Evolutionary conservation across 1,139 yeast genomes (phyloP).

Genomic region (Yamadazyma taylorii): DNA sequence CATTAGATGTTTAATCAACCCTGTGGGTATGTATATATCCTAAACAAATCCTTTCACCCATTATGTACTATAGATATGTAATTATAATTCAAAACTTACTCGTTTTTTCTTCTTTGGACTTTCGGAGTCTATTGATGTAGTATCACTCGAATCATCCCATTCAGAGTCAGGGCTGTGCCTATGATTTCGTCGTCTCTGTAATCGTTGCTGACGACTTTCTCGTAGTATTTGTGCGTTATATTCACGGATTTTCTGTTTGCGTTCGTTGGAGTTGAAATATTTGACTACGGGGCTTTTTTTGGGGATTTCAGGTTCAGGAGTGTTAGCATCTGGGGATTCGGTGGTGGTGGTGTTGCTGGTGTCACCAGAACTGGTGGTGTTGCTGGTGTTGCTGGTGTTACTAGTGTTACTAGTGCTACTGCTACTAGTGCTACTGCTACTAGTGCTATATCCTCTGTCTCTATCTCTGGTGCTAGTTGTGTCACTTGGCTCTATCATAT

Average conservation of each 20-base stretch:
- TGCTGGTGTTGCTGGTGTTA: no score
- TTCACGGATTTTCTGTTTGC: conserved; percentile 29
- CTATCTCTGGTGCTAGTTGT: no score
- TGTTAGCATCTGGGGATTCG: no score
- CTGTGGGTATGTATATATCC: neutral
- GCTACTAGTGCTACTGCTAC: no score
- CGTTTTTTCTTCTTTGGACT: conserved; percentile 21
- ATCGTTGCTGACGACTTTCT: conserved; percentile 28
- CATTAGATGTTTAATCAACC: conserved; percentile 37
- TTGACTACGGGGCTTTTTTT: conserved; percentile 16
- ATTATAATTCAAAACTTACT: conserved; percentile 19
- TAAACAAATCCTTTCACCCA: no score
- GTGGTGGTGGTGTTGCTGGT: no score
- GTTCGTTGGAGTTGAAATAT: conserved; percentile 21
- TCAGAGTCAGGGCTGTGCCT: conserved; percentile 14
- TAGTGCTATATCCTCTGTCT: no score
- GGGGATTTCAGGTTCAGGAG: no score
- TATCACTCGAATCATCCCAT: conserved; percentile 13
- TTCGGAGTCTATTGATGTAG: conserved; percentile 3
- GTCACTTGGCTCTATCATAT: no score
- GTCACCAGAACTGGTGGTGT: no score
- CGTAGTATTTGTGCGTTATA: conserved; percentile 23
- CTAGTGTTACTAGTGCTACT: no score
- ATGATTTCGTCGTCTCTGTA: conserved; percentile 20
- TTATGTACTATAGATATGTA: conserved; percentile 5